A percentile compares a stretch with the other conserved stretches of the same genome.
Conservation (phyloP, 1,139 yeast species). For the Taiozyma sp. region DNA sequence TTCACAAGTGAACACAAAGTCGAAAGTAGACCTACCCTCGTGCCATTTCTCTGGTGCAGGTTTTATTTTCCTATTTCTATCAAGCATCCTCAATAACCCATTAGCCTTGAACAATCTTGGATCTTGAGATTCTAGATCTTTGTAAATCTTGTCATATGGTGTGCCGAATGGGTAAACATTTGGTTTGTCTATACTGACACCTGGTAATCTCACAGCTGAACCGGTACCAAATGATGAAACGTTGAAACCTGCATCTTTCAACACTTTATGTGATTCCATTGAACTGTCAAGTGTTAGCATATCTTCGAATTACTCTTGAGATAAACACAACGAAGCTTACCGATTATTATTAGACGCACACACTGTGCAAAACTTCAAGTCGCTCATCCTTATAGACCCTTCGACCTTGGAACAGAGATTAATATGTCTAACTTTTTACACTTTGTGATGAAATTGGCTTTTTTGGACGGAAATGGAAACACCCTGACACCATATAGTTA, state of each 20-base stretch:
- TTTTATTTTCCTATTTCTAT: conserved; percentile 82
- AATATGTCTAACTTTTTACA: too few species aligned
- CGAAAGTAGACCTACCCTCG: conserved; percentile 50
- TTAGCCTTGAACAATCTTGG: conserved; percentile 74
- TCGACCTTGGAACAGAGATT: too few species aligned
- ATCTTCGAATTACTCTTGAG: neutral
- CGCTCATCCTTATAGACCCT: conserved; percentile 12
- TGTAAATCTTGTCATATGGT: conserved; percentile 82
- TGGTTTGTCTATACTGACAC: conserved; percentile 87
- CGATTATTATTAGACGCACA: conserved; percentile 94
- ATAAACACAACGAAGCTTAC: conserved; percentile 21
- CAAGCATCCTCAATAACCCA: conserved; percentile 89
- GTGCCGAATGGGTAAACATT: conserved; percentile 94
- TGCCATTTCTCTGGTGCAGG: conserved; percentile 97
- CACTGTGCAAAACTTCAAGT: conserved; percentile 81
- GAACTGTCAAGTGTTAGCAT: conserved; percentile 43
- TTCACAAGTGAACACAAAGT: conserved; percentile 93
- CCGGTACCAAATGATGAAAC: conserved; percentile 97
- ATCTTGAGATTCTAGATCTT: conserved; percentile 73
- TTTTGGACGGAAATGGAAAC: neutral
- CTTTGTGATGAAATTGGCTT: neutral
- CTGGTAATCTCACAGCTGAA: conserved; percentile 92
- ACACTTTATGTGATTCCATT: conserved; percentile 93
- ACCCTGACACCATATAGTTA: neutral
- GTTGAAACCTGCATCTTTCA: conserved; percentile 81